Base-by-base conservation (phyloP, 1,139 yeast genomes). In the Candida frijolesensis region DNA sequence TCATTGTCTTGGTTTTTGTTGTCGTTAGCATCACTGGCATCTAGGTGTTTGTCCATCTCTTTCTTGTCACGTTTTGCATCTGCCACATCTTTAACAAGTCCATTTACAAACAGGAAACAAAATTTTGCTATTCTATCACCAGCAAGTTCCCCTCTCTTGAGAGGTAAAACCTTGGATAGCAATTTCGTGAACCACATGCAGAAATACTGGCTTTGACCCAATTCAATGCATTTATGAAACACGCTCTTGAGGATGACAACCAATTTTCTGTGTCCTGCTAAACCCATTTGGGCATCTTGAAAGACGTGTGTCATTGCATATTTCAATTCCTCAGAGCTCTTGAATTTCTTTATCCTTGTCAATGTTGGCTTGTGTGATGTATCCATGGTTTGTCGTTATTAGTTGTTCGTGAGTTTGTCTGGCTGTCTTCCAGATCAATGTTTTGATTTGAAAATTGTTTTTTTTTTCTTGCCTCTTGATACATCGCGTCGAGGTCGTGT, bases 71-170 rank as follows among this genome's bases (percentile, higher is more conserved):
- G 16, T 49, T 49, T 19, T 59, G 60, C 4, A 59, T 41, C 61
- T 14, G 58, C 61, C 2, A 61, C 70, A 54, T 71, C 74, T 54
- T 75, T 70, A 51, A 74, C 75, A 34, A 83, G 67, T 10, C 78
- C 66, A 29, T 76, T 76, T 19, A 88, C 81, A 63, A 89, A 90
- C 10, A 82, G 78, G 1, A 89, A 84, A 41, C 87, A 77, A 56
- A 94, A 81, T 61, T 87, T 88, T 47, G 89, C 87, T 4, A 90
- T 79, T 57, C 95, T 70, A 62, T 91, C 96, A 3, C 89, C 97
- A 10, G 82, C 78, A 8, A 77, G 70, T 58, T 89, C 96, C 2
- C 85, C 82, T 58, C 84, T 85, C 65, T 87, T 88, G 53, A 87
- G 67, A 0, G 87, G 83, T 22, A 94, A 67, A 1, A 89, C 77